Evolutionary conservation across 306 rosid genomes (phyloP).

Genomic region (Corylus heterophylla): DNA sequence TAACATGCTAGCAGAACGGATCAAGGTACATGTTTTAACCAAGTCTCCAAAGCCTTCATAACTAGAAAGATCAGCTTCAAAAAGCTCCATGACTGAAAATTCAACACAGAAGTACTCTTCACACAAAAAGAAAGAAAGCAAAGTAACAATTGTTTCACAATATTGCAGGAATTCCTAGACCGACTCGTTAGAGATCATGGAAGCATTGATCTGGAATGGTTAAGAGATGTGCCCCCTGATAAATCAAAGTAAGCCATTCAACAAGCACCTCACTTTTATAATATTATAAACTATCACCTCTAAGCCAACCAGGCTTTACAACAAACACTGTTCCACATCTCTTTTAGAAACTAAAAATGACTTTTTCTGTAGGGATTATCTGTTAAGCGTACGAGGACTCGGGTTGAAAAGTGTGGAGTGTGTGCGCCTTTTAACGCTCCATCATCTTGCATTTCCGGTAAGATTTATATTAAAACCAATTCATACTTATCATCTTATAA

Average conservation of each 20-base stretch:
- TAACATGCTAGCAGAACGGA: conserved; percentile 91
- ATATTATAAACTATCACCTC: conserved; percentile 1
- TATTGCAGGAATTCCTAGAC: conserved; percentile 76
- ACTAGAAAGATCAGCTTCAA: not conserved
- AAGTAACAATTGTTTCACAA: not conserved
- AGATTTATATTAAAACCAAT: conserved; percentile 33
- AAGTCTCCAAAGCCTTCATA: conserved; percentile 15
- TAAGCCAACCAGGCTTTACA: conserved; percentile 14
- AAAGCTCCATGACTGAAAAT: not conserved
- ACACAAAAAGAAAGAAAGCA: not conserved
- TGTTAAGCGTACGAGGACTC: conserved; percentile 78
- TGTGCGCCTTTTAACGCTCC: conserved; percentile 89
- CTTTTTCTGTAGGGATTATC: conserved; percentile 65
- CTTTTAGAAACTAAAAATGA: conserved; percentile 1
- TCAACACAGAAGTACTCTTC: conserved; percentile 9
- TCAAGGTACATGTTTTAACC: conserved; percentile 50
- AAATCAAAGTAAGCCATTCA: conserved; percentile 66
- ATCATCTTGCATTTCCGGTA: conserved; percentile 96
- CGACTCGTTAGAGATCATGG: conserved; percentile 83
- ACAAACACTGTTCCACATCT: conserved; percentile 14
- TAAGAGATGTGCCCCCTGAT: conserved; percentile 89
- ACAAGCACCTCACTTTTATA: conserved; percentile 14
- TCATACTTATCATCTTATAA: conserved; percentile 14
- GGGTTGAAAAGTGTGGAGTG: conserved; percentile 98
- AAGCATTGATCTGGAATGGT: conserved; percentile 90